Evolutionary conservation across 2,329 filamentous ascomycete species (phyloP).

Genomic region (Magnaporthiopsis incrustans): DNA sequence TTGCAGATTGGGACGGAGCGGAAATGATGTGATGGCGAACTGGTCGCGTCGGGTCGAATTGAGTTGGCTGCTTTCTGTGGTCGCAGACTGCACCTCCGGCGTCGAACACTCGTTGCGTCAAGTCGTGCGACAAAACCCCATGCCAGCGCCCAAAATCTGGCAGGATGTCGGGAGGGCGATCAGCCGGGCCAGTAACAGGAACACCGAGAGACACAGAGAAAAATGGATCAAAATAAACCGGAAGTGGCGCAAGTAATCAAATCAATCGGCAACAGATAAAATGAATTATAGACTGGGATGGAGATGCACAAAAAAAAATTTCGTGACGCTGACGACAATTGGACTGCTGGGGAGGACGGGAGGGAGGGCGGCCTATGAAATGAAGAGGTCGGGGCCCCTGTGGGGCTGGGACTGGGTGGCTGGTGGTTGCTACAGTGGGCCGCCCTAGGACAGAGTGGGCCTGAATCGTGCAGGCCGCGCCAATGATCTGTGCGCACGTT

Average conservation of each 20-base stretch:
- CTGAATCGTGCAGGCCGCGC: not conserved
- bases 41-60: not conserved
- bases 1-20: not conserved
- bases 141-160: not conserved
- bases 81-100: not conserved
- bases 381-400: not conserved
- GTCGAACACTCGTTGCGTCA: not conserved
- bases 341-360: not conserved
- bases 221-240: not conserved
- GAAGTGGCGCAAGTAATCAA: not conserved
- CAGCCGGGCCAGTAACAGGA: not conserved
- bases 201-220: not conserved
- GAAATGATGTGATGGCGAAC: not conserved
- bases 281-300: not conserved
- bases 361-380: not conserved
- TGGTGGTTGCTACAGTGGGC: not conserved
- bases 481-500: not conserved
- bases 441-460: not conserved
- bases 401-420: conserved; percentile 1
- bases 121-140: not conserved
- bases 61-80: not conserved
- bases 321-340: not conserved
- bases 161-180: not conserved
- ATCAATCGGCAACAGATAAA: not conserved
- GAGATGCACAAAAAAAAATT: not conserved